Base-by-base conservation (phyloP, 768 basidiomycete genomes). In the Naematelia aurantialba region DNA sequence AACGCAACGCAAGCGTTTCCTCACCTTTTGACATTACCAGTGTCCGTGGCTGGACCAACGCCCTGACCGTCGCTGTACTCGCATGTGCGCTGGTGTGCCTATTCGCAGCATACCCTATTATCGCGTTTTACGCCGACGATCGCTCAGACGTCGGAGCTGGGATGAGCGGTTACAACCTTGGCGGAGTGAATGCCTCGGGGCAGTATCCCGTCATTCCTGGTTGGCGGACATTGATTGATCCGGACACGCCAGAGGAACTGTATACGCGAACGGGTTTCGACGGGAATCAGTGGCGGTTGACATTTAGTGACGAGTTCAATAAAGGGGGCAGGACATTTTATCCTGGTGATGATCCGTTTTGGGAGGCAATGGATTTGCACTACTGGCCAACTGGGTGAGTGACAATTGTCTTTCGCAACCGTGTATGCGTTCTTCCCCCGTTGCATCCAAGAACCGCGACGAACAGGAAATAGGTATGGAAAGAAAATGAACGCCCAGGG, bases 221-320 rank as follows among this genome's bases (percentile, higher is more conserved):
- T 52, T 62, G 85, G 64, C 84, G 81, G 72, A 85, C 84, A 13
- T 77, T 91, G 27, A 87, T 92, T 63, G 90, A 92, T 75, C 66
- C 81, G 26, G 84, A 89, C 26, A 94, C 91, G 2, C 89, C 89
- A 0, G 19, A 45, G 8, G 49, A 59, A 12, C 68, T 65, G 62
- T 79, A 63, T 74, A 81, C 44, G 82, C 80, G n/a, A 80, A 84
- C 73, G 83, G 83, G 12, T 81, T 60, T 62, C 65, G 82, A 86
- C 22, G 78, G 79, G 10, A 76, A 82, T 52, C 82, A 64, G 65
- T 85, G 75, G 84, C 85, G 68, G 56, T 81, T 94, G 12, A 85
- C 91, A 2, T 92, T 90, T 75, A 89, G 88, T 42, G 91, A 93
- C 76, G 91, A 93, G 76, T 93, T 93, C 78, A 85, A 93, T 59